phyloP scores from a whole-genome alignment of 257 asterid species.

The Perilla frutescens region DNA sequence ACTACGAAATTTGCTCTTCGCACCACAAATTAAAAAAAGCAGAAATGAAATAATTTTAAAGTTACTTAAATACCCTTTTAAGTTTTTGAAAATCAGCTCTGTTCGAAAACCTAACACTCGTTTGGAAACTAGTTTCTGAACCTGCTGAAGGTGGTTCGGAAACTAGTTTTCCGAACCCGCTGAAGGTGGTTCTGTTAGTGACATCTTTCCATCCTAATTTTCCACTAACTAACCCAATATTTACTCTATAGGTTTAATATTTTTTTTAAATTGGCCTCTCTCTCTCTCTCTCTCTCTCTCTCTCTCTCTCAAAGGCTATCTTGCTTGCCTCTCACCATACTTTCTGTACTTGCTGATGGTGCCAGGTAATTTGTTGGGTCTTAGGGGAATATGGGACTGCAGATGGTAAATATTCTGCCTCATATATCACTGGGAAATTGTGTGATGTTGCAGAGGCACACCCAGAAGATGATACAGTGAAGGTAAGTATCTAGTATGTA shows the following conservation, averaged over 20 bases:
- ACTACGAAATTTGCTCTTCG: no score
- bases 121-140: no score
- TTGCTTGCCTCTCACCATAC: constrained; percentile 12
- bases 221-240: background rate
- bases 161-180: no score
- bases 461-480: constrained; percentile 87
- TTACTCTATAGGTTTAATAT: background rate
- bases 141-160: no score
- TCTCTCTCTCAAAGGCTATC: background rate
- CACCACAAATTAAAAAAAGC: no score
- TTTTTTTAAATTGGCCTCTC: background rate
- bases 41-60: no score
- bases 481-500: constrained; percentile 54
- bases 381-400: constrained; percentile 98
- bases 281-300: background rate
- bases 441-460: constrained; percentile 96
- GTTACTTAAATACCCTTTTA: no score
- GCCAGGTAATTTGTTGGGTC: constrained; percentile 98
- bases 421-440: constrained; percentile 89
- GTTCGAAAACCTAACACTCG: no score
- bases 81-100: no score
- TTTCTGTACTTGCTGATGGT: constrained; percentile 28
- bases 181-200: background rate
- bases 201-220: constrained; percentile 19
- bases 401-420: constrained; percentile 89